Percentiles rank a stretch among this genome's conserved stretches.
Evolutionary conservation across 306 rosid genomes (phyloP).

Genomic region (Purshia tridentata): DNA sequence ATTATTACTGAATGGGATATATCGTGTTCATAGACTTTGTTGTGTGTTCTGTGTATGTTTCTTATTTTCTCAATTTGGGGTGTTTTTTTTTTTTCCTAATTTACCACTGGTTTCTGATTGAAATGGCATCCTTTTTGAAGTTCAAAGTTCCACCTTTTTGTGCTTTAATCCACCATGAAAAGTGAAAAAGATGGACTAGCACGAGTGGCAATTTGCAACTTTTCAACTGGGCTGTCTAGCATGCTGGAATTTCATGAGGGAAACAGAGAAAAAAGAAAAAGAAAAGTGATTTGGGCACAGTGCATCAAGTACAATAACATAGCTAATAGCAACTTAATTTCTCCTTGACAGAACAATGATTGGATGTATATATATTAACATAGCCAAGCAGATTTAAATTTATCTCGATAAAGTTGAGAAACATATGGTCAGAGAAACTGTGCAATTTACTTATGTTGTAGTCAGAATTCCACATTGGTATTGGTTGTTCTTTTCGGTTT

Average conservation of each 20-base stretch:
- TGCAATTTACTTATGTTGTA: too few relatives aligned
- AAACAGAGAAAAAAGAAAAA: background rate
- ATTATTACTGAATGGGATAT: background rate
- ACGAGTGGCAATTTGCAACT: background rate
- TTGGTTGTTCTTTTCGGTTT: too few relatives aligned
- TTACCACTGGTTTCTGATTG: slow-evolving; percentile 10
- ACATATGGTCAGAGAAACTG: too few relatives aligned
- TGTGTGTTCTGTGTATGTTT: background rate
- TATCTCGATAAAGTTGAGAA: too few relatives aligned
- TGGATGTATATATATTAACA: too few relatives aligned
- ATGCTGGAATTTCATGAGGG: too few relatives aligned
- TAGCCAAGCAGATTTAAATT: too few relatives aligned
- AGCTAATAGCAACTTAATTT: too few relatives aligned
- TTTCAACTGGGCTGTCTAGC: background rate
- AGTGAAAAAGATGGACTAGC: background rate
- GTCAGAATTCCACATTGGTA: too few relatives aligned
- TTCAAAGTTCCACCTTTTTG: background rate
- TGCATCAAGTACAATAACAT: too few relatives aligned
- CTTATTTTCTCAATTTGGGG: slow-evolving; percentile 3
- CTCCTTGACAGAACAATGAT: too few relatives aligned
- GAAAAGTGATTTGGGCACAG: background rate
- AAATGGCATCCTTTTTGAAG: background rate
- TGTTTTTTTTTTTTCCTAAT: background rate
- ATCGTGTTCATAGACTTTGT: background rate
- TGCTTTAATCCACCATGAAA: background rate